Evolutionary conservation across 345 rosid genomes (phyloP), one percentile per base, ranked within the genome.

Genomic region (Eucalyptus marginata): DNA sequence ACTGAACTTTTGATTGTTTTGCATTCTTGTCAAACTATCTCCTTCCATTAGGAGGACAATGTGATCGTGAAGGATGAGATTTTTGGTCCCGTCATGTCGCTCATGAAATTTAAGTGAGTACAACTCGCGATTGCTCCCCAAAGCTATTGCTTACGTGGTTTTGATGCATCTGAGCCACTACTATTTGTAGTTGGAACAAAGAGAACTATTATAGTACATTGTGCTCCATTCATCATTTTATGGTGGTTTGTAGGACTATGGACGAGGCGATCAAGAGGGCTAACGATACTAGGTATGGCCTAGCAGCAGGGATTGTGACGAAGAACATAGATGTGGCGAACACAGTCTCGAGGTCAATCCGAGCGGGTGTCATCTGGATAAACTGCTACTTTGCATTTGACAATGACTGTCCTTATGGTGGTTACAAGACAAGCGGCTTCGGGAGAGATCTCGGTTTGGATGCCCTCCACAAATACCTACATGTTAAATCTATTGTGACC

Each of bases 251-350:
- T 89, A 97, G 99, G 93, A 96, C 96, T 1, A 58, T 94, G 10
- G 97, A 95, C 4, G 99, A 97, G 86, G 98, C 89, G 7, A 96
- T 95, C 24, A 89, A 90, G 91, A 88, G 86, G 2, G 99, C 98
- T 25, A 97, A 96, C 89, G 90, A 91, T 29, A 95, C 98, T 4
- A 92, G 81, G 36, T 97, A 95, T 33, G 99, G 99, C 4, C 91
- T 97, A 7, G 99, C 98, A 56, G 98, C 98, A 5, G 99, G 98
- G 5, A 90, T 97, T 22, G 62, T 95, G 80, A 97, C 97, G 44
- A 92, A 95, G 88, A 87, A 94, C 93, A 14, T 97, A 83, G 93
- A 97, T 71, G 62, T 93, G 49, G 95, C 95, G 1, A 97, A 95
- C 90, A 95, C 94, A 1, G 95, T 97, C 17, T 92, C 98, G 4